These are phyloP conservation scores for Penicillium sp. DNA, from an alignment of 2,329 filamentous ascomycete species.

Conservation along the genomic window DNA sequence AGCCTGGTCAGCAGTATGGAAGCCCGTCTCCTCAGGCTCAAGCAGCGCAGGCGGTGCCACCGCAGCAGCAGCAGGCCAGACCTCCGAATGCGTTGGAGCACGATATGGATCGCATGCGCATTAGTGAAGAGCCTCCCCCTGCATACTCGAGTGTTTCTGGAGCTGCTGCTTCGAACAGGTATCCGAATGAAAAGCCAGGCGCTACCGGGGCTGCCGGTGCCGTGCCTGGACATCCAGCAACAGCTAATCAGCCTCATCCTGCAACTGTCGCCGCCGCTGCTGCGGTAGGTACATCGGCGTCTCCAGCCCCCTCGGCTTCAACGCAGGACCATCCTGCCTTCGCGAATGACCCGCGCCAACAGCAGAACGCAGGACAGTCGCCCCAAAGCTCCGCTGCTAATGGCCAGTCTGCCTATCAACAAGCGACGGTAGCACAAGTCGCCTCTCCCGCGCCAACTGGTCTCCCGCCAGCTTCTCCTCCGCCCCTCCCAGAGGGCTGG, in stretches of 20 bases:
- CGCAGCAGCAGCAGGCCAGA: constrained; percentile 30
- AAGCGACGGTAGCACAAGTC: constrained; percentile 23
- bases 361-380: constrained; percentile 41
- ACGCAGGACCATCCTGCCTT: constrained; percentile 78
- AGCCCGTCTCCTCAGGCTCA: constrained; percentile 31
- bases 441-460: constrained; percentile 45
- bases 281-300: constrained; percentile 16
- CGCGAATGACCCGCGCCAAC: constrained; percentile 74
- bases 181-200: constrained; percentile 78
- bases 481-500: constrained; percentile 95
- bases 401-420: constrained; percentile 27
- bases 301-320: constrained; percentile 38
- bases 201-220: constrained; percentile 6
- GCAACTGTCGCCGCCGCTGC: constrained; percentile 1
- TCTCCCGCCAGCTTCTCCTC: constrained; percentile 77
- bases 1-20: constrained; percentile 26
- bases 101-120: constrained; percentile 81
- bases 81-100: constrained; percentile 77
- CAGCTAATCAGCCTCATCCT: constrained; percentile 23
- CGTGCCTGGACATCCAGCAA: constrained; percentile 31
- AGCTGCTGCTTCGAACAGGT: constrained; percentile 56
- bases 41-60: constrained; percentile 26
- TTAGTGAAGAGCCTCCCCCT: constrained; percentile 85
- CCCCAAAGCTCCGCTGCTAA: constrained; percentile 42
- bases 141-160: constrained; percentile 81